Evolutionary conservation across 2,329 filamentous ascomycete species (phyloP), one percentile per base, ranked within the genome.

Genomic region (Geosmithia flava): DNA sequence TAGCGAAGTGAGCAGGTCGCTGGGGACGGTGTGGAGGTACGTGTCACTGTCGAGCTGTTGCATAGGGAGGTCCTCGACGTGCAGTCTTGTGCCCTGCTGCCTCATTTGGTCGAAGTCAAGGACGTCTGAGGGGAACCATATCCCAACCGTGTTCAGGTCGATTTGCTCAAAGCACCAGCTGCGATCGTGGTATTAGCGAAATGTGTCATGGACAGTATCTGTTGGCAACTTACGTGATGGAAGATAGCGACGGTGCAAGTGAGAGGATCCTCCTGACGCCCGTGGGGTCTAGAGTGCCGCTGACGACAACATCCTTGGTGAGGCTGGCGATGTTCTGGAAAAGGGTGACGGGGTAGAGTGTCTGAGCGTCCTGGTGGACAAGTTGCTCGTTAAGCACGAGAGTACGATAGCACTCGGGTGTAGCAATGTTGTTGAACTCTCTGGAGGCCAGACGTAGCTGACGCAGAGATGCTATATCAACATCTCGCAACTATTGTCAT

Each of bases 1-100:
- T 11, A 73, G 56, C 5, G 68, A 71, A 13, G 62, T 60, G 10
- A 70, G 58, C 2, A 62, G 57, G 8, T 54, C 54, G n/a, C 64
- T 55, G 2, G 70, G 68, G 20, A 70, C 67, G 16, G 62, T 63
- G 33, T 57, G 57, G 16, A 66, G 53, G 51, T 70, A 69, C 1
- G 59, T 54, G 42, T 67, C 45, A 27, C 19, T 17, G 37, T 63
- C 55, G 33, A 66, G 62, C 33, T 67, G 61, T 39, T 59, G 57
- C 6, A 72, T 54, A 1, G 69, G 68, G 3, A 73, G 54, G 46
- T 65, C 58, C 40, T 71, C 67, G 46, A 73, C 59, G 20, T 64
- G 56, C 3, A 74, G 53, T 48, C 58, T 62, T 2, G 62, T 63
- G 7, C 50, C 52, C 23, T 57, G 58, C 7, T 53, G 53, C 8